phyloP scores from a whole-genome alignment of 176 grass and related monocot species.

The Avena sativa region DNA sequence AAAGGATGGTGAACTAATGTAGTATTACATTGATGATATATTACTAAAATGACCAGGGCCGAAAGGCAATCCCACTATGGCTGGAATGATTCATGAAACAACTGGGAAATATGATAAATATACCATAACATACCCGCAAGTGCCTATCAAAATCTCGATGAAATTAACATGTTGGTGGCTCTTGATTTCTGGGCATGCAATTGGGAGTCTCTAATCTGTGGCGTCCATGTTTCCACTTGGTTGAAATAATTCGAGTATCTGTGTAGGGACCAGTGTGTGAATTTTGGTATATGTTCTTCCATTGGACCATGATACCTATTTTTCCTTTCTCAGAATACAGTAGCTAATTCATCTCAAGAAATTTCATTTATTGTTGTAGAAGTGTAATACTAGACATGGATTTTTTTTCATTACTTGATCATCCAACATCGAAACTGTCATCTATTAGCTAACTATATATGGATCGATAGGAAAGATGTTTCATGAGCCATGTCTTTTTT shows the following conservation, averaged over 20 bases:
- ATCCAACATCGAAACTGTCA: not conserved
- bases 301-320: not conserved
- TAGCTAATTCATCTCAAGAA: not conserved
- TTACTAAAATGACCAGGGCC: not conserved
- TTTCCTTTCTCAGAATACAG: not conserved
- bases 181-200: not conserved
- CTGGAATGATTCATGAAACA: not conserved
- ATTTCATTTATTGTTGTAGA: not conserved
- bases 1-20: slow-evolving; percentile 18
- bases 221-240: not conserved
- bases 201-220: not conserved
- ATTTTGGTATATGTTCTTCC: not conserved
- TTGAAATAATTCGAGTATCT: not conserved
- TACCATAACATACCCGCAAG: not conserved
- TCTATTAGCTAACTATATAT: too few species aligned
- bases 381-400: not conserved
- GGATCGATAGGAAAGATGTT: too few species aligned
- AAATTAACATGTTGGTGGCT: not conserved
- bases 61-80: slow-evolving; percentile 36
- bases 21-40: slow-evolving; percentile 41
- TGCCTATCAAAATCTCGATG: not conserved
- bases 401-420: not conserved
- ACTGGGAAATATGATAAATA: not conserved
- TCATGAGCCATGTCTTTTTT: too few species aligned
- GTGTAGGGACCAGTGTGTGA: not conserved